Evolutionary conservation across 805 yeast genomes (phyloP), one percentile per base, ranked within the genome.

Genomic region (Candida sphagnicola): DNA sequence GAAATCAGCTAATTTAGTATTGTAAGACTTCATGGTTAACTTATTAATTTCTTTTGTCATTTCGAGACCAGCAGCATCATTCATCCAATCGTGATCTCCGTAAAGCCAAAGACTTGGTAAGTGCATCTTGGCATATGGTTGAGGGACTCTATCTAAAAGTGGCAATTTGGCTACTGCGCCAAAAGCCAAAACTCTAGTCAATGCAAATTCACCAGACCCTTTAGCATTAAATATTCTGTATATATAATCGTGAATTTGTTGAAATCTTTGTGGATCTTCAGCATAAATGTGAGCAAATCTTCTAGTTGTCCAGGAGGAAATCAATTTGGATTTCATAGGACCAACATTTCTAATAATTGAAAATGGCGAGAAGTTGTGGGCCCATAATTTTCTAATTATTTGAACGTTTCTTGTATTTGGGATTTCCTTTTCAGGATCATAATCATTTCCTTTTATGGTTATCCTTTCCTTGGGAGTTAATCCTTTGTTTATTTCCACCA

Each of bases 61-160:
- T 28, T 70, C 62, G 28, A 62, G 53, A 2, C 88, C 88, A 10
- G 82, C 84, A 33, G 66, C 70, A 38, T 68, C 74, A 43, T 76
- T 75, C 87, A 81, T 81, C 88, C 88, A 81, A 54, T 81, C 88
- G 28, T 58, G 62, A 42, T 80, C 85, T 8, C 88, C 88, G 49
- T 81, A 81, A 17, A 80, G 44, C 81, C 84, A 78, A 21, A 78
- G 54, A 1, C 78, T 66, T 3, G 78, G 78, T 12, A 75, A 46
- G 42, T 51, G 35, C 69, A 57, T 34, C 46, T 61, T 12, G 67
- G 78, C 47, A 70, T 57, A 59, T 42, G 46, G 52, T 29, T 56
- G 51, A 1, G 74, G 74, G 35, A 68, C 56, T 48, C 86, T 65
- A 45, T 75, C 80, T 23, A 75, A 45, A 31, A 81, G 55, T 2